phyloP scores from a whole-genome alignment of 768 basidiomycete species.

The Suillus ampliporus region DNA sequence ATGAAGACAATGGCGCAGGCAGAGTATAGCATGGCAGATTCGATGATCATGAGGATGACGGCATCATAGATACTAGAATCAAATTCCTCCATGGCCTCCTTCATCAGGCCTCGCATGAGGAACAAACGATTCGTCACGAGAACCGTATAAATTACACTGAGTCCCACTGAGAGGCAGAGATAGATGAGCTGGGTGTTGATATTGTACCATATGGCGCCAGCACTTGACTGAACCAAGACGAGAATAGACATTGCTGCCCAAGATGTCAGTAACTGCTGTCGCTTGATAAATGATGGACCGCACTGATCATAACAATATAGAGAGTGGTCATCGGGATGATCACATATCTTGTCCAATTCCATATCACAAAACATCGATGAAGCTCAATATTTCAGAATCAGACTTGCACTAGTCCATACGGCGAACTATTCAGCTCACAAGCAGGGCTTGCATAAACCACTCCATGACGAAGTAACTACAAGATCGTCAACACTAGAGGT shows the following conservation, averaged over 20 bases:
- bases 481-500: not conserved
- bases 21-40: conserved; percentile 34
- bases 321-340: conserved; percentile 18
- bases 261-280: not conserved
- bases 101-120: conserved; percentile 20
- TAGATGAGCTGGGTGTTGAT: conserved; percentile 27
- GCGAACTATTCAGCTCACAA: not conserved
- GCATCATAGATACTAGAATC: conserved; percentile 23
- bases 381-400: not conserved
- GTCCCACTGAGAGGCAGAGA: conserved; percentile 23
- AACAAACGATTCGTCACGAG: conserved; percentile 31
- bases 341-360: not conserved
- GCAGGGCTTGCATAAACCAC: conserved; percentile 1
- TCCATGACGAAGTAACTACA: conserved; percentile 25
- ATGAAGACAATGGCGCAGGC: conserved; percentile 34
- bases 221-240: not conserved
- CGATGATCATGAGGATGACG: conserved; percentile 36
- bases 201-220: conserved; percentile 7
- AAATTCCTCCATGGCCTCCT: conserved; percentile 17
- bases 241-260: conserved; percentile 4
- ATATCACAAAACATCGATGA: conserved; percentile 1
- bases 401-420: conserved; percentile 15
- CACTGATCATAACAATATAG: conserved; percentile 14
- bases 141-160: conserved; percentile 33
- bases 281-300: conserved; percentile 4